phyloP scores from a whole-genome alignment of 441 rosid species.

The Jatropha multifida region DNA sequence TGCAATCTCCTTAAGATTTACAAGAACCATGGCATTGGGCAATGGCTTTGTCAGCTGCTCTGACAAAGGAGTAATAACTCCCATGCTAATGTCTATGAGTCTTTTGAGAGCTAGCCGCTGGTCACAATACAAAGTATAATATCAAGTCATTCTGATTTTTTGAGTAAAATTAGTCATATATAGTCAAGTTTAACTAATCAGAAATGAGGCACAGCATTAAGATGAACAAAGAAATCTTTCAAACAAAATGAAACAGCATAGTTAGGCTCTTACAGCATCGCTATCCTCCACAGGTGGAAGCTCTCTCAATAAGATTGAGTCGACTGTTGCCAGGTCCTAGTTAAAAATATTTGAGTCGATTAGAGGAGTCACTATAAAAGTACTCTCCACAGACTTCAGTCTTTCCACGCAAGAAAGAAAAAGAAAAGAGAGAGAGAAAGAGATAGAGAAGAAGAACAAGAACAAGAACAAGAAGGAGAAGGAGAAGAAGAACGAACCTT shows the following conservation, averaged over 20 bases:
- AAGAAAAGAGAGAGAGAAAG: too few relatives aligned
- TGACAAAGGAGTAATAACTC: conserved; percentile 79
- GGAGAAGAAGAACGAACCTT: conserved; percentile 44
- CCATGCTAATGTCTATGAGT: conserved; percentile 90
- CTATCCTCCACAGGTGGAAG: conserved; percentile 80
- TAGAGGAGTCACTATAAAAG: conserved; percentile 6
- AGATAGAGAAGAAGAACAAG: too few relatives aligned
- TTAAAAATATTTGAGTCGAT: conserved; percentile 26
- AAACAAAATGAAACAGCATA: conserved; percentile 9
- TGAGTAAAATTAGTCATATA: neutral
- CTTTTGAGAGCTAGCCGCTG: conserved; percentile 93
- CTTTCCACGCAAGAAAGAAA: conserved; percentile 8
- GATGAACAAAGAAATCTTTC: neutral
- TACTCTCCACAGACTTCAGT: neutral
- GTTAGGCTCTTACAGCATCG: conserved; percentile 63
- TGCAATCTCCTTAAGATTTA: conserved; percentile 82
- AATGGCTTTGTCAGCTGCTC: conserved; percentile 95
- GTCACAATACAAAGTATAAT: conserved; percentile 22
- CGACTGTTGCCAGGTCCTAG: conserved; percentile 86
- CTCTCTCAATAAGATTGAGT: conserved; percentile 73
- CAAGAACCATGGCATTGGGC: conserved; percentile 89
- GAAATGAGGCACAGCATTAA: conserved; percentile 1
- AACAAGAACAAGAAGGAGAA: too few relatives aligned
- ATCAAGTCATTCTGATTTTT: conserved; percentile 22
- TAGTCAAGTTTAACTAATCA: conserved; percentile 1